Base-by-base conservation (phyloP, 768 basidiomycete genomes). In the Mycena floridula region DNA sequence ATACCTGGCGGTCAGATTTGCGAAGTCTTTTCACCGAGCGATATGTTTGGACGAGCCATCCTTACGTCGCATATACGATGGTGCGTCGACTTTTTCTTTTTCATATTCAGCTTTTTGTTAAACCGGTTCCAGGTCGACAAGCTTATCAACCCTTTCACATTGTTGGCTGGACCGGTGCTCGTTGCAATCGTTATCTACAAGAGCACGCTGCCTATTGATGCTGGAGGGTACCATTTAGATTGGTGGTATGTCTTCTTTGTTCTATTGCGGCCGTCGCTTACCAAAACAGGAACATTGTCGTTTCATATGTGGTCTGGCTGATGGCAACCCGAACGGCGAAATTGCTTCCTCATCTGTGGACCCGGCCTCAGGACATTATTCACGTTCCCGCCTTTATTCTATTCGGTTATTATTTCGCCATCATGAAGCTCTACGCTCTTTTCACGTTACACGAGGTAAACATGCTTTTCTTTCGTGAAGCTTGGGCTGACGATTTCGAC, bases 1-100 rank as follows among this genome's bases (percentile, higher is more conserved):
- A n/a, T n/a, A n/a, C n/a, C n/a, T n/a, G n/a, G n/a, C n/a, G n/a
- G n/a, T n/a, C n/a, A n/a, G n/a, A n/a, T n/a, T n/a, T n/a, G n/a
- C n/a, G n/a, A n/a, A n/a, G n/a, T n/a, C n/a, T n/a, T n/a, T n/a
- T n/a, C n/a, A n/a, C n/a, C n/a, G n/a, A n/a, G n/a, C n/a, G n/a
- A n/a, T n/a, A n/a, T n/a, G n/a, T n/a, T n/a, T n/a, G n/a, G n/a
- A n/a, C n/a, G n/a, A n/a, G n/a, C n/a, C n/a, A n/a, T n/a, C n/a
- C n/a, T n/a, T n/a, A n/a, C n/a, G n/a, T 90, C 37, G 87, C 90
- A 7, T 93, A 88, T 64, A 92, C 90, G 3, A 95, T 95, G 92
- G 87, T 92, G 49, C 50, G 74, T 61, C 5, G 72, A 76, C 56
- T 76, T 73, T 25, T 72, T 74, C 3, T 73, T 76, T 57, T 69